Conservation (phyloP, 306 rosid genomes). For the Prunus mira region DNA sequence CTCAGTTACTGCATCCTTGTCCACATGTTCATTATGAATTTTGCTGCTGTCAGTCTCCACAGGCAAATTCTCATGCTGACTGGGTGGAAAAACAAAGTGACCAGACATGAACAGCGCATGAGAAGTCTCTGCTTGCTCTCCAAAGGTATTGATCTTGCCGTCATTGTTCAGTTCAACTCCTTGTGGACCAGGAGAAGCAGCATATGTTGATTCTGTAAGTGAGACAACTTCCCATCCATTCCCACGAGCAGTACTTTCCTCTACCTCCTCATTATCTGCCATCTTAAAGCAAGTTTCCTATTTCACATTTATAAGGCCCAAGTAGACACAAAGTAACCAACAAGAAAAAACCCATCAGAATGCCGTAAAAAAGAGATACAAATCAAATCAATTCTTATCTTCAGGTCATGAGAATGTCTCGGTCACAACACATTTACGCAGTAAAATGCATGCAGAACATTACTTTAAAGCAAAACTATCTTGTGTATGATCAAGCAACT, state of each 20-base stretch:
- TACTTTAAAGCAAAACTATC: background rate
- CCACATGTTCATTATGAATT: conserved; percentile 45
- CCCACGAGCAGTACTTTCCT: conserved; percentile 66
- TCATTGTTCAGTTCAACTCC: conserved; percentile 51
- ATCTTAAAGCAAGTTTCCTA: conserved; percentile 33
- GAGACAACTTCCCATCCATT: conserved; percentile 97
- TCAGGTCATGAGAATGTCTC: background rate
- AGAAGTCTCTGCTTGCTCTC: conserved; percentile 74
- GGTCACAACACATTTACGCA: background rate
- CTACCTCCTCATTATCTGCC: conserved; percentile 73
- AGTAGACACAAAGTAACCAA: background rate
- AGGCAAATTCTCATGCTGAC: conserved; percentile 79
- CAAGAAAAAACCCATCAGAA: background rate
- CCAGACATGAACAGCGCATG: conserved; percentile 75
- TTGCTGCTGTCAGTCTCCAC: conserved; percentile 50
- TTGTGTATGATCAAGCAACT: background rate
- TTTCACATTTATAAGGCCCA: background rate
- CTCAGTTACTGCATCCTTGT: conserved; percentile 40
- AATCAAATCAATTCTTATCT: background rate
- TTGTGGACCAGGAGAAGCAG: conserved; percentile 73
- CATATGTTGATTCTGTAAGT: conserved; percentile 90
- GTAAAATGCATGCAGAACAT: background rate
- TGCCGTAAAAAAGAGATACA: background rate
- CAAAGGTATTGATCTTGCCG: conserved; percentile 30
- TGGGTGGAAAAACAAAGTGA: conserved; percentile 91